Evolutionary conservation across 768 basidiomycete species (phyloP), one percentile per base, ranked within the genome.

Genomic region (Mycena albidolilacea): DNA sequence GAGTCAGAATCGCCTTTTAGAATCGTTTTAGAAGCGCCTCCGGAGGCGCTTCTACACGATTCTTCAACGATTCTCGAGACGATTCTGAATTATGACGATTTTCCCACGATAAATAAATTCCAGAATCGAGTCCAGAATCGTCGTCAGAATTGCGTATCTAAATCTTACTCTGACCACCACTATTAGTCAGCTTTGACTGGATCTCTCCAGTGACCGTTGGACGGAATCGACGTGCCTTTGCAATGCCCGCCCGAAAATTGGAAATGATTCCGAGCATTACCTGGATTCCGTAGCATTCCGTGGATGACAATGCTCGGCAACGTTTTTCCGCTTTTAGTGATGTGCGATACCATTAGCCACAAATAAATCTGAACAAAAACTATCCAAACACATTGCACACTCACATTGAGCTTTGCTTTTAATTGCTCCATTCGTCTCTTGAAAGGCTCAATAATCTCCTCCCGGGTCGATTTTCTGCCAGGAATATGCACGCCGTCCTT

Each of bases 401-500:
- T n/a, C 38, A 71, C 70, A 52, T 66, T 65, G 23, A 71, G 38
- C 38, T 61, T 65, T n/a, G 38, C 48, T 9, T 54, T 58, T 55
- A 71, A 30, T 7, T 65, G n/a, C 1, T 39, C 44, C 37, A 71
- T 44, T 1, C 64, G 66, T 1, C 69, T 12, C 17, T 77, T 64
- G 63, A 81, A 81, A n/a, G 74, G 59, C 0, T 73, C 19, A 0
- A 84, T 79, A 67, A 84, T 82, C 15, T 74, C 76, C 8, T 66
- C 30, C 0, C 78, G 78, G 0, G 79, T 79, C 2, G 68, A 52
- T 62, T 82, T 82, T 0, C 77, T 61, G 12, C 62, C 64, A 0
- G 80, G 83, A 7, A 85, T 77, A 9, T 70, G 76, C 11, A 84
- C 77, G 0, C 82, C 79, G 30, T 77, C 59, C 1, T 76, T 81